Percentiles rank a stretch among this genome's conserved stretches.
Evolutionary conservation across 345 rosid genomes (phyloP).

Genomic region (Melaleuca alternifolia): DNA sequence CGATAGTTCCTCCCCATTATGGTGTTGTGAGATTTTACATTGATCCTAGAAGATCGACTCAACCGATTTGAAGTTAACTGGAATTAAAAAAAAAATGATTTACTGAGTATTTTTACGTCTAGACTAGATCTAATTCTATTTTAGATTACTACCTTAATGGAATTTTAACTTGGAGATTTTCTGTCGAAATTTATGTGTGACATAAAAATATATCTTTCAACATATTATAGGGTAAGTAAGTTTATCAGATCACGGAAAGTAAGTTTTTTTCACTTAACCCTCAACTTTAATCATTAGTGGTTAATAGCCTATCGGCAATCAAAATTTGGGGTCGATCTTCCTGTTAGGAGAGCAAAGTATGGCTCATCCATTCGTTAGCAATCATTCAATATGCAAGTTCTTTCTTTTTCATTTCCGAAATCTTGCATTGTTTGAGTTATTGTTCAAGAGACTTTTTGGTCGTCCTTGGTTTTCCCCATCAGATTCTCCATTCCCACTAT

Average conservation of each 20-base stretch:
- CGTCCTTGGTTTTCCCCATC: background rate
- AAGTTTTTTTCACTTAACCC: too few species aligned
- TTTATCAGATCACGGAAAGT: too few species aligned
- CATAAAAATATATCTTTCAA: too few species aligned
- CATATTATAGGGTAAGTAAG: too few species aligned
- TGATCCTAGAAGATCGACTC: background rate
- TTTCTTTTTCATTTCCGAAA: background rate
- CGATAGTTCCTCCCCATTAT: background rate
- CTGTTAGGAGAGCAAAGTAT: background rate
- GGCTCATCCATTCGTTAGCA: background rate
- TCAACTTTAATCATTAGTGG: too few species aligned
- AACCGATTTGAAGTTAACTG: background rate
- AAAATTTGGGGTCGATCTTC: background rate
- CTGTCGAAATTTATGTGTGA: too few species aligned
- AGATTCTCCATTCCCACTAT: background rate
- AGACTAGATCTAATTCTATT: too few species aligned
- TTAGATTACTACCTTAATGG: too few species aligned
- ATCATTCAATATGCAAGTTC: background rate
- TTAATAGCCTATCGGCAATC: background rate
- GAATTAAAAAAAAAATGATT: rapidly evolving
- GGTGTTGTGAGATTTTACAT: background rate
- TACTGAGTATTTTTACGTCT: too few species aligned
- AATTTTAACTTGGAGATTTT: too few species aligned
- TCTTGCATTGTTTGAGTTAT: background rate
- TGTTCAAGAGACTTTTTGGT: background rate